A percentile compares a stretch with the other conserved stretches of the same genome.
Evolutionary conservation across 441 rosid genomes (phyloP).

Genomic region (Eruca vesicaria): DNA sequence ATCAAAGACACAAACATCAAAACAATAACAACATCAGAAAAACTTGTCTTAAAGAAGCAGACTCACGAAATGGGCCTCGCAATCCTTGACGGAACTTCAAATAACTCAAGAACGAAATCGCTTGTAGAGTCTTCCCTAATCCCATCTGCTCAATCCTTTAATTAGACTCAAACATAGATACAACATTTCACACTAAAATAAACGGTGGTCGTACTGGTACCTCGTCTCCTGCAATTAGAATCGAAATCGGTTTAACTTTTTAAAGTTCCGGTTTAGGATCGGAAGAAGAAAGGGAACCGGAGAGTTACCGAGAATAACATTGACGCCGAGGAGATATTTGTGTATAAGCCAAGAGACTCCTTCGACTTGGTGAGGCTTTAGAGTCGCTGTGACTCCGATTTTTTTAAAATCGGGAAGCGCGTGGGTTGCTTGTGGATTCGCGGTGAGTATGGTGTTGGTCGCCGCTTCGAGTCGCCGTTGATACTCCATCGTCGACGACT

Average conservation of each 20-base stretch:
- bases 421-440: conserved; percentile 35
- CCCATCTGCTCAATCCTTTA: conserved; percentile 67
- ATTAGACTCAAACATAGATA: conserved; percentile 10
- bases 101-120: conserved; percentile 72
- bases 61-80: conserved; percentile 79
- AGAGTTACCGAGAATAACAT: conserved; percentile 66
- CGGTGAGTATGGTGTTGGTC: conserved; percentile 46
- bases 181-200: not conserved
- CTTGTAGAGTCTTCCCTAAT: conserved; percentile 90
- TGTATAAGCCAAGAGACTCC: conserved; percentile 84
- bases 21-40: not conserved
- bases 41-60: not conserved
- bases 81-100: conserved; percentile 55
- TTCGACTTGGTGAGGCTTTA: conserved; percentile 80
- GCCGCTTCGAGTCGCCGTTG: conserved; percentile 67
- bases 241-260: not conserved
- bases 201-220: conserved; percentile 34
- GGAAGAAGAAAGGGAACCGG: not conserved
- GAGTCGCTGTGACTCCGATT: conserved; percentile 61
- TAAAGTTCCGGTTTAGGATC: not conserved
- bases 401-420: conserved; percentile 33
- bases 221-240: conserved; percentile 78
- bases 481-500: conserved; percentile 48
- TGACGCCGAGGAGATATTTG: conserved; percentile 71
- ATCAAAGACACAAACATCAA: too few relatives aligned